Evolutionary conservation across 2,329 filamentous ascomycete species (phyloP).

Genomic region (Fusarium napiforme): DNA sequence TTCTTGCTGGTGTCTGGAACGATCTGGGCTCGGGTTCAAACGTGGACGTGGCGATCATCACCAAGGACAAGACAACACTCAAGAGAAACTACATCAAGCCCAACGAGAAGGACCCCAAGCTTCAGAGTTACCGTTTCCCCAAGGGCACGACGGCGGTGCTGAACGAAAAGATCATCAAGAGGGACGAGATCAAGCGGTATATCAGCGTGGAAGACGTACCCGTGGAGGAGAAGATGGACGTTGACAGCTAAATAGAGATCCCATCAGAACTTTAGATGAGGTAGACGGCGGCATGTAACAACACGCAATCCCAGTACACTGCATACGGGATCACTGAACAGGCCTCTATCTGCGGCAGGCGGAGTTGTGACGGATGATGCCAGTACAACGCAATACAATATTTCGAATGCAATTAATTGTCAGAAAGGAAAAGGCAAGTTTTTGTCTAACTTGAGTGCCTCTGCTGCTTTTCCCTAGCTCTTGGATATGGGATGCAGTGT

Average conservation of each 20-base stretch:
- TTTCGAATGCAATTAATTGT: slow-evolving; percentile 19
- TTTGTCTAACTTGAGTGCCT: not conserved
- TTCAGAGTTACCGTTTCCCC: slow-evolving; percentile 90
- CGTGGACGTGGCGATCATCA: slow-evolving; percentile 96
- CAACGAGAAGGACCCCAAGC: slow-evolving; percentile 90
- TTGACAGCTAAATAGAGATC: slow-evolving; percentile 62
- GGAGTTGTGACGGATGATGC: slow-evolving; percentile 9
- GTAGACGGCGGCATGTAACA: slow-evolving; percentile 43
- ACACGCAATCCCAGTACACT: slow-evolving; percentile 34
- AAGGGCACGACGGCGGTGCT: slow-evolving; percentile 94
- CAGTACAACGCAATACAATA: slow-evolving; percentile 10
- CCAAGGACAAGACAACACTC: slow-evolving; percentile 91
- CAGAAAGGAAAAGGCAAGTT: not conserved
- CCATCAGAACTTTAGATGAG: slow-evolving; percentile 19
- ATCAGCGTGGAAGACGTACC: slow-evolving; percentile 89
- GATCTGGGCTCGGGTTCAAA: slow-evolving; percentile 97
- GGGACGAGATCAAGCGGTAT: slow-evolving; percentile 93
- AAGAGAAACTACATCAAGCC: slow-evolving; percentile 93
- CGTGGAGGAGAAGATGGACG: slow-evolving; percentile 75
- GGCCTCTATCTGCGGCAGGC: slow-evolving; percentile 7
- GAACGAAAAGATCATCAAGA: slow-evolving; percentile 95
- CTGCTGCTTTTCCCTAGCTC: not conserved
- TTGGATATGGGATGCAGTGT: slow-evolving; percentile 20
- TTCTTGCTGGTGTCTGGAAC: slow-evolving; percentile 98
- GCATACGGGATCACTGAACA: slow-evolving; percentile 33